Evolutionary conservation across 208 protist species (phyloP).

Genomic region (Angomonas ambiguus): DNA sequence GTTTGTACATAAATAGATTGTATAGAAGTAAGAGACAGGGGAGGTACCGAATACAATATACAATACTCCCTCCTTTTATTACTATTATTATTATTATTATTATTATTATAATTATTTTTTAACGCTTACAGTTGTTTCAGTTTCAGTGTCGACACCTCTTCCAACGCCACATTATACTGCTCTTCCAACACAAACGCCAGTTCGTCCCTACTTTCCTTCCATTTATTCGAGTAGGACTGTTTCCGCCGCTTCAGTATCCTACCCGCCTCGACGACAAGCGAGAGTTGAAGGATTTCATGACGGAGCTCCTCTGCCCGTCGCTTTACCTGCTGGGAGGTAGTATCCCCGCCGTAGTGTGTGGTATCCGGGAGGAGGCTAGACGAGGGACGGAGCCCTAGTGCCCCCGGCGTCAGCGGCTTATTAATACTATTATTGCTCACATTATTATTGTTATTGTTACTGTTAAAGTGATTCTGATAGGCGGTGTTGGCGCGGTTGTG

Average conservation of each 20-base stretch:
- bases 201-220: slow-evolving; percentile 33
- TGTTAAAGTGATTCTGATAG: not conserved
- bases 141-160: not conserved
- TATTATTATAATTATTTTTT: too few relatives aligned
- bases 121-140: too few relatives aligned
- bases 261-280: not conserved
- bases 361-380: not conserved
- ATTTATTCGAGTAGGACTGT: slow-evolving; percentile 25
- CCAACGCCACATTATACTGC: slow-evolving; percentile 39
- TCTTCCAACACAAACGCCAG: slow-evolving; percentile 32
- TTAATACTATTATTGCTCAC: not conserved
- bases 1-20: too few relatives aligned
- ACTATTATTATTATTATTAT: too few relatives aligned
- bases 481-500: not conserved
- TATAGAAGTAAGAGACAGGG: too few relatives aligned
- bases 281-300: not conserved
- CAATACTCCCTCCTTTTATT: too few relatives aligned
- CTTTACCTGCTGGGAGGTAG: not conserved
- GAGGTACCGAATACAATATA: too few relatives aligned
- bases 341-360: not conserved
- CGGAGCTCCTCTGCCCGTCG: not conserved
- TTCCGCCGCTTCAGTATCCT: not conserved
- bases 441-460: not conserved
- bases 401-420: not conserved
- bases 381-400: not conserved